These are phyloP conservation scores for Fusarium dlaminii DNA, from an alignment of 2,329 filamentous ascomycete genomes.

Conservation along the genomic window DNA sequence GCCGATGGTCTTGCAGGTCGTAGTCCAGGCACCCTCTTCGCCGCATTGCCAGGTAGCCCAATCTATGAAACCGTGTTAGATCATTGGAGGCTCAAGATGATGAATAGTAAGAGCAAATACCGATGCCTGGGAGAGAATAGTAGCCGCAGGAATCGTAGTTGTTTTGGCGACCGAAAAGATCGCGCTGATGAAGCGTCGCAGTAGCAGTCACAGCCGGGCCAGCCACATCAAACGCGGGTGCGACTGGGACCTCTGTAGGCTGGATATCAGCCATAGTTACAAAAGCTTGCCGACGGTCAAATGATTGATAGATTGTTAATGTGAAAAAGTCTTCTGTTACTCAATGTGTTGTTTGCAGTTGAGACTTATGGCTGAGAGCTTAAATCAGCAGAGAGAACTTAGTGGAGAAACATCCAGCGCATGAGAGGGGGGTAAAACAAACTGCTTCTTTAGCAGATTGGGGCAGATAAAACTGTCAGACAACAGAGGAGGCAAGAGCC, in stretches of 20 bases:
- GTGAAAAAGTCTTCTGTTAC: not conserved
- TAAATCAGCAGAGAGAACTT: too few relatives aligned
- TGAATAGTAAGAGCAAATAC: not conserved
- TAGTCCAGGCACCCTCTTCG: not conserved
- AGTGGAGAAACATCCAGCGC: not conserved
- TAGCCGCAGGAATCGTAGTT: not conserved
- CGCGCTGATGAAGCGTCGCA: not conserved
- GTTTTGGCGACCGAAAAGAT: not conserved
- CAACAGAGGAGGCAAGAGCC: not conserved
- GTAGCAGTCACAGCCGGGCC: not conserved
- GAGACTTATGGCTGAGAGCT: too few relatives aligned
- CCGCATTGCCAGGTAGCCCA: not conserved
- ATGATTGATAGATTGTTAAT: not conserved
- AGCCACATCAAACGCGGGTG: not conserved
- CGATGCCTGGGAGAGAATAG: not conserved
- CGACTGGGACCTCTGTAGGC: not conserved
- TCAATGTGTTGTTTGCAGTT: too few relatives aligned
- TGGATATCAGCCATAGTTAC: not conserved
- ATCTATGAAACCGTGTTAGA: not conserved
- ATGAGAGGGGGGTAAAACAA: rapidly evolving
- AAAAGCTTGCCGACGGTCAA: rapidly evolving
- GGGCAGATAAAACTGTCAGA: not conserved
- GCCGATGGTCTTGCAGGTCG: not conserved
- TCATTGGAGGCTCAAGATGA: not conserved
- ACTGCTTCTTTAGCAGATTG: not conserved